phyloP scores from a whole-genome alignment of 768 basidiomycete species.

The Phlebiopsis flavidoalba region DNA sequence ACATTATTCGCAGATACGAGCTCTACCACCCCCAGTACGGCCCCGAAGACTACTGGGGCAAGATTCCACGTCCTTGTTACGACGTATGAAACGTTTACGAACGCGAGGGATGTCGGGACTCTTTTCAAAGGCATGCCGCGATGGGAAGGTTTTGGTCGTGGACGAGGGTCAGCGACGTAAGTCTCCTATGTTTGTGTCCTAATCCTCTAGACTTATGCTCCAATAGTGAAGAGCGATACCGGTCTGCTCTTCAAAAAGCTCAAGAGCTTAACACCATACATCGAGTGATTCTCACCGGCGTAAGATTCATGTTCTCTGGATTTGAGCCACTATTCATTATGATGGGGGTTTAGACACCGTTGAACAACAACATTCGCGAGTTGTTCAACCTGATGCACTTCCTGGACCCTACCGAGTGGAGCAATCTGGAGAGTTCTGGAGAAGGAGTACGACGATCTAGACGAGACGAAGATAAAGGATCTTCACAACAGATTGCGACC shows the following conservation, averaged over 20 bases:
- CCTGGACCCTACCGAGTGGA: conserved; percentile 74
- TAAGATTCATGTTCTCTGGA: conserved; percentile 26
- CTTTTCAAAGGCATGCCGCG: conserved; percentile 81
- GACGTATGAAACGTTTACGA: conserved; percentile 84
- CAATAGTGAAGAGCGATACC: conserved; percentile 75
- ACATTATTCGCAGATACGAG: conserved; percentile 79
- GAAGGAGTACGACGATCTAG: conserved; percentile 70
- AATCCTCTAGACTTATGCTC: conserved; percentile 8
- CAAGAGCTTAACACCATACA: conserved; percentile 76
- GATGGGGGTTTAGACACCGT: conserved; percentile 56
- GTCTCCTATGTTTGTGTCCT: conserved; percentile 23
- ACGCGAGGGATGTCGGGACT: conserved; percentile 57
- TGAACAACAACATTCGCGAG: conserved; percentile 97
- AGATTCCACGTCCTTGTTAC: conserved; percentile 90
- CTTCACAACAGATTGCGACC: conserved; percentile 77
- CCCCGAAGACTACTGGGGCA: conserved; percentile 40
- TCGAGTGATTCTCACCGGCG: conserved; percentile 87
- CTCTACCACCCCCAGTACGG: conserved; percentile 50
- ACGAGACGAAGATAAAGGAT: conserved; percentile 73
- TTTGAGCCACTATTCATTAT: neutral
- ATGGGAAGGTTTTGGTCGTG: conserved; percentile 91
- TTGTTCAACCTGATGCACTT: conserved; percentile 98
- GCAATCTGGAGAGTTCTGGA: conserved; percentile 70
- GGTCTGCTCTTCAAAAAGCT: conserved; percentile 79
- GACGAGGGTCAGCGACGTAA: conserved; percentile 91